Evolutionary conservation across 345 rosid genomes (phyloP).

Genomic region (Salix arbutifolia): DNA sequence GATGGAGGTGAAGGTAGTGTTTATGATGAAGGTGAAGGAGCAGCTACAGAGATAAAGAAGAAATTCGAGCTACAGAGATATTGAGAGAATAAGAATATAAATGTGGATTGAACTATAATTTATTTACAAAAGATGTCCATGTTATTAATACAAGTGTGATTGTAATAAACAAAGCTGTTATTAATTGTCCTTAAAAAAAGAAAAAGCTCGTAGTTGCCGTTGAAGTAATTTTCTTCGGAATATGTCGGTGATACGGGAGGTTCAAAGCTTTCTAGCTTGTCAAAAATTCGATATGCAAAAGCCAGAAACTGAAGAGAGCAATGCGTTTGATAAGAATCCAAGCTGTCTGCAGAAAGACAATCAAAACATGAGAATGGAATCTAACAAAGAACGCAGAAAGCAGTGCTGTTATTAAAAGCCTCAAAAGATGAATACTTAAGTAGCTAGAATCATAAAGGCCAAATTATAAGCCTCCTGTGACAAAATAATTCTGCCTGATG

Average conservation of each 20-base stretch:
- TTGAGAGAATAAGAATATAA: no score
- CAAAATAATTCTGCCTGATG: background rate
- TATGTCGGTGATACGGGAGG: conserved; percentile 62
- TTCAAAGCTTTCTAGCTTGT: conserved; percentile 78
- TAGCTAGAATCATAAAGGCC: background rate
- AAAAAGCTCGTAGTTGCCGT: no score
- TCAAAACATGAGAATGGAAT: conserved; percentile 4
- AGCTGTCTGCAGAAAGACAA: conserved; percentile 56
- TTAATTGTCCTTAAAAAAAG: no score
- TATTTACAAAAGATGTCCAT: no score
- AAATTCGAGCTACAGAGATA: no score
- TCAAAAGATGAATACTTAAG: background rate
- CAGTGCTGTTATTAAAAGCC: background rate
- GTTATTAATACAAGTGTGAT: no score
- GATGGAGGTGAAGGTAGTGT: no score
- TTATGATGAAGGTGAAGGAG: no score
- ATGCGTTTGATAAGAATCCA: conserved; percentile 67
- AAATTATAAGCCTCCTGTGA: background rate
- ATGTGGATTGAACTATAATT: no score
- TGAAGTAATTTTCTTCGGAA: conserved; percentile 11
- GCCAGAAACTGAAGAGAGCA: conserved; percentile 87
- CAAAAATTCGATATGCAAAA: conserved; percentile 70
- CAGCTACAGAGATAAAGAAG: no score
- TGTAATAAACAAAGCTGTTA: no score
- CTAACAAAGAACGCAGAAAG: background rate